Base-by-base conservation (phyloP, 2,329 filamentous ascomycete genomes). In the Emericellopsis cladophorae region DNA sequence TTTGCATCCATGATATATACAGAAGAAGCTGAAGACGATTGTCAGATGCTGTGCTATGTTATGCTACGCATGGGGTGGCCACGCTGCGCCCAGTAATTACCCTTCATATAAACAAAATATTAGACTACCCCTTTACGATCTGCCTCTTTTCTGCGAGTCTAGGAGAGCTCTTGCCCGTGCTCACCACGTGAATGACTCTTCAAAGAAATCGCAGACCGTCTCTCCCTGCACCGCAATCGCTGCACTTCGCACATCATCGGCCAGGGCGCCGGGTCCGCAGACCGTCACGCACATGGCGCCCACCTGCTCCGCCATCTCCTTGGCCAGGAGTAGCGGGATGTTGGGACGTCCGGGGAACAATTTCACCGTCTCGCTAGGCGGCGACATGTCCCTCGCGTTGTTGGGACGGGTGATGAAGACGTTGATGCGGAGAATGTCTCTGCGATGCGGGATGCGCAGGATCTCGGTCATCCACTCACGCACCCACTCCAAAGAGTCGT, bases 321-420 rank as follows among this genome's bases (percentile, higher is more conserved):
- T 82, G 47, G 79, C 72, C 37, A 96, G 66, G n/a, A 96, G 65
- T 0, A 83, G 76, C 16, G 79, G 72, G 36, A 94, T 75, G 54
- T 94, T 87, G 9, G 90, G 90, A 48, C 89, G 79, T 3, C 92
- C 90, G 2, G 88, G 84, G 58, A 86, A 87, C 82, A 96, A 92
- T 61, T 89, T 85, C 41, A 96, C 29, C 5, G 83, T 90, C 3
- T 74, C 71, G 42, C 79, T 86, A 4, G 81, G 79, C 37, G 79
- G 86, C 50, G 79, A 71, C 40, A 94, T 84, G 54, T 93, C 84
- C 55, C 79, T 81, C n/a, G 82, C 79, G 55, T 82, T 85, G 51
- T 84, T 81, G 1, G 90, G 90, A 41, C 87, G 74, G 5, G 92
- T 96, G 49, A 96, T 80, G 62, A 94, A 96, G 37, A 96, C 75